phyloP scores from a whole-genome alignment of 768 basidiomycete genomes.

The Auriculariales sp. region DNA sequence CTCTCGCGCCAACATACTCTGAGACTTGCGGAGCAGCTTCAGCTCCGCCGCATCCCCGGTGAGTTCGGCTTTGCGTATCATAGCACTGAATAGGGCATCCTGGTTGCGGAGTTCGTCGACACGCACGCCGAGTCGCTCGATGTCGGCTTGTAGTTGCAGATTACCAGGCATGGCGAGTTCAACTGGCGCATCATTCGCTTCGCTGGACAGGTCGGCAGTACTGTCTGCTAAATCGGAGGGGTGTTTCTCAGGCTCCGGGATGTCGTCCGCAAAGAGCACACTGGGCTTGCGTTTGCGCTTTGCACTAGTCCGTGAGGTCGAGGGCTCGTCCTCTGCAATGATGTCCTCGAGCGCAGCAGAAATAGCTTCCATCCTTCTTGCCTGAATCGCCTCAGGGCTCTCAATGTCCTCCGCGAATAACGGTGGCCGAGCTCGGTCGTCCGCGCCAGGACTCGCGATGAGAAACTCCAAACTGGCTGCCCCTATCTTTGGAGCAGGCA shows the following conservation, averaged over 20 bases:
- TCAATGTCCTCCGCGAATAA: conserved; percentile 59
- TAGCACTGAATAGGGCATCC: conserved; percentile 65
- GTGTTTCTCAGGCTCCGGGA: not conserved
- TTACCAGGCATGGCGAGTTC: conserved; percentile 80
- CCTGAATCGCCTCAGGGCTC: conserved; percentile 46
- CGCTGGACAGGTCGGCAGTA: conserved; percentile 23
- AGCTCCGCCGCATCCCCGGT: conserved; percentile 84
- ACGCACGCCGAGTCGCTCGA: conserved; percentile 60
- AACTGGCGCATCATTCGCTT: conserved; percentile 32
- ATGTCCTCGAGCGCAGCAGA: conserved; percentile 94
- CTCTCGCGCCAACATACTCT: conserved; percentile 68
- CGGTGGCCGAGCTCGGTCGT: conserved; percentile 50
- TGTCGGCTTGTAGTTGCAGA: conserved; percentile 77
- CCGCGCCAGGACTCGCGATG: conserved; percentile 50
- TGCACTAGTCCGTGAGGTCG: not conserved
- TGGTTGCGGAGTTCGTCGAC: conserved; percentile 68
- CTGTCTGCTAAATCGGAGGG: conserved; percentile 28
- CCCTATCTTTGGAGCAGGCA: not conserved
- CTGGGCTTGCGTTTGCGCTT: not conserved
- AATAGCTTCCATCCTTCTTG: conserved; percentile 86
- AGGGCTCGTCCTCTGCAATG: conserved; percentile 62
- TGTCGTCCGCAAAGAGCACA: not conserved
- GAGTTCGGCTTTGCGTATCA: conserved; percentile 90
- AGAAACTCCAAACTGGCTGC: conserved; percentile 55
- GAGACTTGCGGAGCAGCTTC: conserved; percentile 66